A percentile compares a stretch with the other conserved stretches of the same genome.
These are phyloP conservation scores for Magnaporthiopsis incrustans DNA, from an alignment of 2,329 filamentous ascomycete species.

Conservation along the genomic window DNA sequence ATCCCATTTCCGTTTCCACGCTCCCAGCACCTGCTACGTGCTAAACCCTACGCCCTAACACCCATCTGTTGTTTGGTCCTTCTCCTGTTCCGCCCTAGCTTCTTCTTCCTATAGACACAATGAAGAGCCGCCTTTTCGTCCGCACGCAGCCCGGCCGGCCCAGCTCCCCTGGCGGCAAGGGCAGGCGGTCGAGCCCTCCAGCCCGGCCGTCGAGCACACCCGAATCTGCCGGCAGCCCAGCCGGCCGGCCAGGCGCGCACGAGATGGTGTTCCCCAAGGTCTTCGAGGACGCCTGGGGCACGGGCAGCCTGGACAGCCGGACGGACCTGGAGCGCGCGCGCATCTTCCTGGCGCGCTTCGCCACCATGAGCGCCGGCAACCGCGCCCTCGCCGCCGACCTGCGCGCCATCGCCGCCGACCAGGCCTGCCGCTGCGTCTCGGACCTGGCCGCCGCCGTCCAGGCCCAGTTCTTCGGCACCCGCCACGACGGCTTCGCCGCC, in stretches of 20 bases:
- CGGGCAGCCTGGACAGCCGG: conserved; percentile 12
- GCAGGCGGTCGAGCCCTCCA: neutral
- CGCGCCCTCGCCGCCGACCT: conserved; percentile 16
- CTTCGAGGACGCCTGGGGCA: conserved; percentile 25
- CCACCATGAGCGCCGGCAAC: conserved; percentile 19
- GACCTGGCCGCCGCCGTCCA: conserved; percentile 22
- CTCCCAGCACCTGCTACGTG: too few relatives aligned
- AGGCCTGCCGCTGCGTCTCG: conserved; percentile 15
- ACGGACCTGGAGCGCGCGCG: conserved; percentile 22
- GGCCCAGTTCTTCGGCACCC: conserved; percentile 18
- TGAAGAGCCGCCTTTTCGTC: neutral
- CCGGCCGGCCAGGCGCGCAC: conserved; percentile 5
- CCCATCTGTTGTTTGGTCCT: too few relatives aligned
- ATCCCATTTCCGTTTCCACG: neutral
- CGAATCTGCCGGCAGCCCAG: neutral
- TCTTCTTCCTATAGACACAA: neutral
- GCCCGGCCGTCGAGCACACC: neutral
- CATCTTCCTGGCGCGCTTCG: conserved; percentile 23
- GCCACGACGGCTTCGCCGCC: conserved; percentile 21
- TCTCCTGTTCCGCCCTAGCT: too few relatives aligned
- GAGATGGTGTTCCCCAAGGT: conserved; percentile 23
- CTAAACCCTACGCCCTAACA: neutral
- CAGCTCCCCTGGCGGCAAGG: neutral
- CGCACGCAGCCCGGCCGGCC: neutral
- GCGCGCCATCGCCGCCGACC: conserved; percentile 21